A percentile compares a stretch with the other conserved stretches of the same genome.
Evolutionary conservation across 495 filamentous ascomycete genomes (phyloP).

Genomic region (Viridothelium virens): DNA sequence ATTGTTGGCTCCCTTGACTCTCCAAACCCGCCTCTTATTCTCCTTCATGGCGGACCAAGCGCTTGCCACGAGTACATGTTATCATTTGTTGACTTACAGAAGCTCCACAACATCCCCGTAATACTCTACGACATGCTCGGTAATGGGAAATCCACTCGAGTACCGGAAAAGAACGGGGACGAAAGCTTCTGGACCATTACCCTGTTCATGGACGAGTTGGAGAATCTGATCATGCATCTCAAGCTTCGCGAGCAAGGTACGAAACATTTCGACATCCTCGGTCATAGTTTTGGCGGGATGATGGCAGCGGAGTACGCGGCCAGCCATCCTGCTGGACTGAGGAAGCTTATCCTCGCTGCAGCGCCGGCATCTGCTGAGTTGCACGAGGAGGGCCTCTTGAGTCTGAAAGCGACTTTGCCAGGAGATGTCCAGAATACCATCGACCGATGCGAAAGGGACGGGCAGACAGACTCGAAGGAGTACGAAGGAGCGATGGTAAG

Average conservation of each 20-base stretch:
- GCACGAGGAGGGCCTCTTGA: constrained; percentile 24
- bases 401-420: constrained; percentile 33
- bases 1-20: constrained; percentile 4
- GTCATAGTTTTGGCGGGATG: constrained; percentile 46
- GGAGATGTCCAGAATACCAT: constrained; percentile 35
- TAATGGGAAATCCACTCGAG: constrained; percentile 41
- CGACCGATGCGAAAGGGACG: constrained; percentile 29
- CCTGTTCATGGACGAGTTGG: constrained; percentile 43
- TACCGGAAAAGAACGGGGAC: constrained; percentile 37
- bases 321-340: constrained; percentile 35
- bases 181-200: constrained; percentile 40
- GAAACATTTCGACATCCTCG: constrained; percentile 36
- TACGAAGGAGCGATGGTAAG: constrained; percentile 39
- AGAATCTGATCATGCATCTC: constrained; percentile 41
- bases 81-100: constrained; percentile 31
- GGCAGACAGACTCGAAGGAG: constrained; percentile 32
- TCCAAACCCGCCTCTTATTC: not conserved
- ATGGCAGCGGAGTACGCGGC: constrained; percentile 35
- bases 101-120: constrained; percentile 33
- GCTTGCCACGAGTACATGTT: constrained; percentile 36
- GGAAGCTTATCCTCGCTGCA: constrained; percentile 37
- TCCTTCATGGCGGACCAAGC: constrained; percentile 16
- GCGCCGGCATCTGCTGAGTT: constrained; percentile 33
- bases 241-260: constrained; percentile 21
- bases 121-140: constrained; percentile 49